Percentiles rank a stretch among this genome's conserved stretches.
Evolutionary conservation across 1,139 yeast genomes (phyloP).

Genomic region (Trichomonascaceae sp.): DNA sequence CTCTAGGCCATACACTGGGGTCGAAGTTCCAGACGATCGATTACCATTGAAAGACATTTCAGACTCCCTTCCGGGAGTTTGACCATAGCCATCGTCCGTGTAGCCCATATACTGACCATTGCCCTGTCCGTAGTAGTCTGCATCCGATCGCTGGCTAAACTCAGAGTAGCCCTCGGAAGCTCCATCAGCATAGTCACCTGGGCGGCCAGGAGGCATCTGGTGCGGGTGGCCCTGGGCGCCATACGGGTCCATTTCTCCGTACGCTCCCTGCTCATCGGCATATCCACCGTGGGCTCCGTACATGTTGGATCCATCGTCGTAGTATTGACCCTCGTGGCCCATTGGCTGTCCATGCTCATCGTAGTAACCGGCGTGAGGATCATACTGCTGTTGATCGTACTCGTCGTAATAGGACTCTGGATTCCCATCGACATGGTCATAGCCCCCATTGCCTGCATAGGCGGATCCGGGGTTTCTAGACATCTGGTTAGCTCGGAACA

Average conservation of each 20-base stretch:
- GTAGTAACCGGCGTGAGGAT: slow-evolving; percentile 19
- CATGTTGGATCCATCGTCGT: slow-evolving; percentile 14
- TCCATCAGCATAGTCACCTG: slow-evolving; percentile 16
- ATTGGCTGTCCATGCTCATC: slow-evolving; percentile 11
- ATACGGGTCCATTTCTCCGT: slow-evolving; percentile 11
- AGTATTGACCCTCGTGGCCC: slow-evolving; percentile 5
- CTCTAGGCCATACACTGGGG: slow-evolving; percentile 88
- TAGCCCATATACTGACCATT: slow-evolving; percentile 14
- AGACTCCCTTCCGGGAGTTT: slow-evolving; percentile 9
- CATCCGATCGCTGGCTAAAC: slow-evolving; percentile 32
- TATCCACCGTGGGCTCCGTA: slow-evolving; percentile 9
- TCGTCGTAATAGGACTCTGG: slow-evolving; percentile 24
- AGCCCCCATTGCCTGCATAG: slow-evolving; percentile 10
- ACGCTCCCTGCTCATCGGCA: slow-evolving; percentile 25
- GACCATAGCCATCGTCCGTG: slow-evolving; percentile 19
- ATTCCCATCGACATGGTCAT: slow-evolving; percentile 16
- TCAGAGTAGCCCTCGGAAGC: slow-evolving; percentile 32
- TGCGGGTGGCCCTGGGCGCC: slow-evolving; percentile 21
- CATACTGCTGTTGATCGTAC: slow-evolving; percentile 19
- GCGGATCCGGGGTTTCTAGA: slow-evolving; percentile 2
- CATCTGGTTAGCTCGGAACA: slow-evolving; percentile 4
- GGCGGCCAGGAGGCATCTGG: slow-evolving; percentile 9
- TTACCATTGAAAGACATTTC: slow-evolving; percentile 53
- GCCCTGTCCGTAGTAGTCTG: slow-evolving; percentile 28
- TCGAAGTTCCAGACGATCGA: slow-evolving; percentile 89